These are phyloP conservation scores for Septoria petroselini DNA, from an alignment of 2,329 filamentous ascomycete species.

Conservation along the genomic window DNA sequence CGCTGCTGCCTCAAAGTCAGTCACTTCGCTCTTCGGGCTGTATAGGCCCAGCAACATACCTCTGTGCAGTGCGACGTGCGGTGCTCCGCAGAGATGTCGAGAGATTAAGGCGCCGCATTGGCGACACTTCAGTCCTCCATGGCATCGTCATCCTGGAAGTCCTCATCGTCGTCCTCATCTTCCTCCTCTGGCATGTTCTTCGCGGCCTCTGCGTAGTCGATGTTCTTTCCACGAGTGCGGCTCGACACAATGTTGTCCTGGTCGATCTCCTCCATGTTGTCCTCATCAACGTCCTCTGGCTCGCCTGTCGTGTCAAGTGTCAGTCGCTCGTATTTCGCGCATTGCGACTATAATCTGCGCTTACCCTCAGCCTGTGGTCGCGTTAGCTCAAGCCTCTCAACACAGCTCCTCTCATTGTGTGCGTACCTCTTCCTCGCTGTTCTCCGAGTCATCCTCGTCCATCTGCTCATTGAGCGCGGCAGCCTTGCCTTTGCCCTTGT, in stretches of 20 bases:
- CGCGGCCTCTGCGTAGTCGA: conserved; percentile 90
- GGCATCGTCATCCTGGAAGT: conserved; percentile 60
- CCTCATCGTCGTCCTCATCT: conserved; percentile 74
- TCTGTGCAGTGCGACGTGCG: background rate
- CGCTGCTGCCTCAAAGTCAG: background rate
- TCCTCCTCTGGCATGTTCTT: conserved; percentile 71
- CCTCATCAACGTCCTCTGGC: conserved; percentile 70
- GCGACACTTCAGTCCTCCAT: conserved; percentile 23
- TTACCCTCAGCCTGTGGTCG: conserved; percentile 18
- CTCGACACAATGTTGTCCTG: conserved; percentile 77
- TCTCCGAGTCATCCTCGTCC: conserved; percentile 45
- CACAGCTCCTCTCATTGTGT: background rate
- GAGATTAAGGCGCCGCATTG: background rate
- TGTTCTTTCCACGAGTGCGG: conserved; percentile 86
- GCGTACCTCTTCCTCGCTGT: conserved; percentile 39
- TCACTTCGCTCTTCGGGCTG: background rate
- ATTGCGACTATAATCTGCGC: background rate
- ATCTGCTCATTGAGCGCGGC: conserved; percentile 54
- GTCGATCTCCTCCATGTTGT: conserved; percentile 89
- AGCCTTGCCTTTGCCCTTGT: conserved; percentile 89
- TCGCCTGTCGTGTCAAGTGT: conserved; percentile 27
- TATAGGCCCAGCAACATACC: background rate
- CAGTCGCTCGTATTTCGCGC: conserved; percentile 2
- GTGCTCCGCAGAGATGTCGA: background rate
- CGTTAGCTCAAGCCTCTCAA: conserved; percentile 2